These are phyloP conservation scores for Xylaria sp. DNA, from an alignment of 2,329 filamentous ascomycete species.

Conservation along the genomic window DNA sequence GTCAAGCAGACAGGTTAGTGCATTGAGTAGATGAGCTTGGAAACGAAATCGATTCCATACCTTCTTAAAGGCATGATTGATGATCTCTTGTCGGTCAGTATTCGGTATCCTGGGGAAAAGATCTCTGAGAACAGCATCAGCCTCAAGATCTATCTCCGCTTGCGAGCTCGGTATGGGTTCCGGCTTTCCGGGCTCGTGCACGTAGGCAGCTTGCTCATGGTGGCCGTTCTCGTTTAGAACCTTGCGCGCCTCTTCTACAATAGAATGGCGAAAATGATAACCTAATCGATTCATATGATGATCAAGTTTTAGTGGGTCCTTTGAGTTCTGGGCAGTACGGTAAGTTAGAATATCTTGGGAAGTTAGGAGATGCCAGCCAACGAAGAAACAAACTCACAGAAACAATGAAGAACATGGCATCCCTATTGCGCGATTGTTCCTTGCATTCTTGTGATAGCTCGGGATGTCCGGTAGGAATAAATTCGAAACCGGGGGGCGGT, in stretches of 20 bases:
- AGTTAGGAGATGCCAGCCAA: slow-evolving; percentile 34
- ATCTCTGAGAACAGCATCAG: slow-evolving; percentile 70
- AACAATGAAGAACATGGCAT: slow-evolving; percentile 74
- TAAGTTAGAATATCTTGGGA: slow-evolving; percentile 33
- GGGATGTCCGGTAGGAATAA: slow-evolving; percentile 71
- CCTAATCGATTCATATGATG: slow-evolving; percentile 69
- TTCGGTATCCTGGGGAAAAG: slow-evolving; percentile 74
- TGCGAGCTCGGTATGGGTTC: slow-evolving; percentile 71
- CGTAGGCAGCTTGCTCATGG: slow-evolving; percentile 45
- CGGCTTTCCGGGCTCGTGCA: slow-evolving; percentile 51
- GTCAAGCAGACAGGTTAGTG: slow-evolving; percentile 35
- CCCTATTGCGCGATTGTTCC: slow-evolving; percentile 70
- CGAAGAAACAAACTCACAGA: slow-evolving; percentile 59
- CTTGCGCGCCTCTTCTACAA: slow-evolving; percentile 66
- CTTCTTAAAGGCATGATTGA: slow-evolving; percentile 71
- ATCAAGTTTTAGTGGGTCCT: slow-evolving; percentile 54
- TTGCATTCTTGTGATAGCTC: slow-evolving; percentile 70
- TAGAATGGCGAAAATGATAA: slow-evolving; percentile 68
- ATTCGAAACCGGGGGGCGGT: slow-evolving; percentile 71
- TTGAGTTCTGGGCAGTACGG: slow-evolving; percentile 47
- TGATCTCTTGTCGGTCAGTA: slow-evolving; percentile 70
- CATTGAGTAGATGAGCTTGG: neutral
- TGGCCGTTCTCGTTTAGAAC: slow-evolving; percentile 43
- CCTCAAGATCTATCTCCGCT: slow-evolving; percentile 69
- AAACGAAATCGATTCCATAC: slow-evolving; percentile 54